These are phyloP conservation scores for Orychophragmus violaceus DNA, from an alignment of 345 rosid species.

Conservation along the genomic window DNA sequence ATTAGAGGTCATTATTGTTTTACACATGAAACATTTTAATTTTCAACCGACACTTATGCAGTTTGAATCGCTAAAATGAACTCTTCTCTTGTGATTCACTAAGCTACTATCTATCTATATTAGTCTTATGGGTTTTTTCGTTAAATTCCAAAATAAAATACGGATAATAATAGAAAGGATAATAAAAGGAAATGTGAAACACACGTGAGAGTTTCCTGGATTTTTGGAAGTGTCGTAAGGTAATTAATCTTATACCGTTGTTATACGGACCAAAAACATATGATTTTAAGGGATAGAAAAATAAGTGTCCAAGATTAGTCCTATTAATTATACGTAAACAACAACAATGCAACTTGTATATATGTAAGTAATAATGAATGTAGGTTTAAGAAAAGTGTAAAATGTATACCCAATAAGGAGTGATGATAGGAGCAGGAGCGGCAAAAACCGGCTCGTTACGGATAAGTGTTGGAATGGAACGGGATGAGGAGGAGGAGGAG, in stretches of 20 bases:
- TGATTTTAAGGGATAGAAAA: not conserved
- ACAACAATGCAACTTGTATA: not conserved
- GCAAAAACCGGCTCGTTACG: slow-evolving; percentile 72
- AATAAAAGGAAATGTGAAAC: slow-evolving; percentile 1
- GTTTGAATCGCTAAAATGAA: not conserved
- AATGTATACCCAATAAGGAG: slow-evolving; percentile 44
- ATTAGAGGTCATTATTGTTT: not conserved
- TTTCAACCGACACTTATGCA: too few species aligned
- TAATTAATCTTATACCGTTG: not conserved
- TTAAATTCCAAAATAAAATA: not conserved
- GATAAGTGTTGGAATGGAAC: slow-evolving; percentile 57
- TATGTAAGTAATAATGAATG: not conserved
- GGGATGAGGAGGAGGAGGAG: slow-evolving; percentile 23
- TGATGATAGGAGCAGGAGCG: slow-evolving; percentile 60
- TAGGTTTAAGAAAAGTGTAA: slow-evolving; percentile 5
- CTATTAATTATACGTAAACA: not conserved
- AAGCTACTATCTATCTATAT: not conserved
- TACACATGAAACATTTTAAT: not conserved
- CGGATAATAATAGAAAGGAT: not conserved
- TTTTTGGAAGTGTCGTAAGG: slow-evolving; percentile 9
- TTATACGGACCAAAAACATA: not conserved
- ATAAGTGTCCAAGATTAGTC: not conserved
- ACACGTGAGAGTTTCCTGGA: slow-evolving; percentile 18
- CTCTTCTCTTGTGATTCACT: not conserved
- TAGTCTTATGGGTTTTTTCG: not conserved